These are phyloP conservation scores for Hanseniaspora valbyensis DNA, from an alignment of 805 yeast species.

Conservation along the genomic window DNA sequence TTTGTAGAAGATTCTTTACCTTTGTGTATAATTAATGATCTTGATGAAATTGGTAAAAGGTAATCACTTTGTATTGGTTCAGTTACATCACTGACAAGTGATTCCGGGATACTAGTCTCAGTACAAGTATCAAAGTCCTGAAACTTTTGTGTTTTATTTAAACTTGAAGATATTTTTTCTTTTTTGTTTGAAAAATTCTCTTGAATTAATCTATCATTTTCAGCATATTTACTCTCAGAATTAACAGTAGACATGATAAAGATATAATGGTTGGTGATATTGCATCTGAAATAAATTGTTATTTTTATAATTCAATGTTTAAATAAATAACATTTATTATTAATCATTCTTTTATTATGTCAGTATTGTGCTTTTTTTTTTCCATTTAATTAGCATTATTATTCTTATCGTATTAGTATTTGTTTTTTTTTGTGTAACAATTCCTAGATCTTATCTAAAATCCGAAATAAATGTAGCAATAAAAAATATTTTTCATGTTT, in stretches of 20 bases:
- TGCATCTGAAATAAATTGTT: too few relatives aligned
- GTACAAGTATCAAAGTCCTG: not conserved
- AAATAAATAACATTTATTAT: too few relatives aligned
- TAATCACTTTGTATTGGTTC: not conserved
- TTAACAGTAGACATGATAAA: too few relatives aligned
- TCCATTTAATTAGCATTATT: not conserved
- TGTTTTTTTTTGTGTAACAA: not conserved
- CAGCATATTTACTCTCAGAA: not conserved
- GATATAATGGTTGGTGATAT: too few relatives aligned
- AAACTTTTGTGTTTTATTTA: not conserved
- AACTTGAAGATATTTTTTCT: not conserved
- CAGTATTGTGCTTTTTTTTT: not conserved
- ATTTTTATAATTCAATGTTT: too few relatives aligned
- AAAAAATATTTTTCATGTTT: not conserved
- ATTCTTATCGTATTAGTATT: not conserved
- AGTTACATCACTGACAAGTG: not conserved
- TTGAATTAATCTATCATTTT: not conserved
- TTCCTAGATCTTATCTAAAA: not conserved
- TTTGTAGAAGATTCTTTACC: not conserved
- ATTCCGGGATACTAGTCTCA: not conserved
- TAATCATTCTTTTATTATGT: too few relatives aligned
- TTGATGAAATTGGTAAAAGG: not conserved
- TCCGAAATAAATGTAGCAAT: not conserved
- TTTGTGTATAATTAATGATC: not conserved
- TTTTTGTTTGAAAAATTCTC: not conserved